Base-by-base conservation (phyloP, 306 rosid genomes). In the Calophaca sinica region DNA sequence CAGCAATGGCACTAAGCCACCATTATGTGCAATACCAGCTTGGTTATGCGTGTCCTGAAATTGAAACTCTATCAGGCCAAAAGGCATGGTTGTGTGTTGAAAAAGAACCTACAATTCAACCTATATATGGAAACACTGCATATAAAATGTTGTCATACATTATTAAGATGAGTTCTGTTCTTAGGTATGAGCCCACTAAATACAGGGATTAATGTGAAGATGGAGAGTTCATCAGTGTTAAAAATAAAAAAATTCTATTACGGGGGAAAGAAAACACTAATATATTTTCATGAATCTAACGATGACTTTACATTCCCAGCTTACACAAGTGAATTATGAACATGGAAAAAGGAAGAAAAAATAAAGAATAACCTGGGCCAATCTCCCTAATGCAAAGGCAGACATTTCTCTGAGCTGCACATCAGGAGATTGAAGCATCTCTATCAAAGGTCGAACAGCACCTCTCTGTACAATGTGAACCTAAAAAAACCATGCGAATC, bases 381-480 rank as follows among this genome's bases (percentile, higher is more conserved):
- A 84, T 86, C 99, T 87, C 80, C 99, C 99, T 85, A 94, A 80
- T 4, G 99, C 99, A 85, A 94, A 94, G 79, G 99, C 99, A 51
- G 99, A 88, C 99, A 94, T 94, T 83, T 92, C 99, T 78, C 90
- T 89, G 63, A 94, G 91, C 70, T 94, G 99, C 14, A 94, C 86
- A 61, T 94, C 99, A 26, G 96, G 81, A 62, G 99, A 94, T 68
- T 90, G 96, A 76, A 94, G 99, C 99, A 94, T 94, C 85, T 94
- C 96, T 81, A 94, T 90, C 83, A 94, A 84, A 82, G 99, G 99
- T 52, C 78, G 85, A 59, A 94, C 97, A 90, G 97, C 99, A 77
- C 99, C 99, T 79, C 99, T 90, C 81, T 94, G 97, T 53, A 92
- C 99, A 61, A 94, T 94, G 81, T 94, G 97, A 81, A 94, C 96